phyloP scores from a whole-genome alignment of 805 yeast species.

The Ogataea sp. region DNA sequence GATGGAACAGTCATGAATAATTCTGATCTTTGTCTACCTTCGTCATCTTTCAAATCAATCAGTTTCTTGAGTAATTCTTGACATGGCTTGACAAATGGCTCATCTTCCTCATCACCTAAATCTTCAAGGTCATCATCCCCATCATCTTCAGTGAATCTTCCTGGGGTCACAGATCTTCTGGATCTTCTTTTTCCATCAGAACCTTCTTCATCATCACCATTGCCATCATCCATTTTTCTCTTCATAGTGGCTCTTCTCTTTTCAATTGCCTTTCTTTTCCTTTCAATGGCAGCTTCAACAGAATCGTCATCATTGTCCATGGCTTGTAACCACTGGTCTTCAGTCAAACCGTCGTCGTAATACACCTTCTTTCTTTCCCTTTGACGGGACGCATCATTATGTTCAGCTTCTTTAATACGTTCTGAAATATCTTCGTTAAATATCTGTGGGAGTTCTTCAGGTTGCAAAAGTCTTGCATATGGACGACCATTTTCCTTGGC shows the following conservation, averaged over 20 bases:
- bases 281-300: slow-evolving; percentile 49
- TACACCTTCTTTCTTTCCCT: slow-evolving; percentile 56
- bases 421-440: slow-evolving; percentile 55
- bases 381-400: slow-evolving; percentile 40
- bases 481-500: slow-evolving; percentile 19
- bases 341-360: slow-evolving; percentile 64
- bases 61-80: slow-evolving; percentile 36
- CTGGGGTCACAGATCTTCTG: slow-evolving; percentile 2
- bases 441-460: slow-evolving; percentile 71
- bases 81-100: slow-evolving; percentile 10
- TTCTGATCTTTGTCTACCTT: slow-evolving; percentile 39
- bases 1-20: slow-evolving; percentile 72
- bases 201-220: slow-evolving; percentile 2
- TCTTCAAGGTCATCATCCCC: slow-evolving; percentile 3
- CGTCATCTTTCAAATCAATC: slow-evolving; percentile 33
- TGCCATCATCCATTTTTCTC: slow-evolving; percentile 14
- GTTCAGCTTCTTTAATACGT: slow-evolving; percentile 34
- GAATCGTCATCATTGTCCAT: slow-evolving; percentile 66
- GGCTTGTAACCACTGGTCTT: slow-evolving; percentile 73
- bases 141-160: slow-evolving; percentile 1
- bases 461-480: slow-evolving; percentile 49
- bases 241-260: slow-evolving; percentile 29
- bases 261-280: slow-evolving; percentile 38
- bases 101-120: slow-evolving; percentile 2
- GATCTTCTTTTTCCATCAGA: slow-evolving; percentile 6